Conservation (phyloP, 805 yeast genomes). For the Candida peoriensis region DNA sequence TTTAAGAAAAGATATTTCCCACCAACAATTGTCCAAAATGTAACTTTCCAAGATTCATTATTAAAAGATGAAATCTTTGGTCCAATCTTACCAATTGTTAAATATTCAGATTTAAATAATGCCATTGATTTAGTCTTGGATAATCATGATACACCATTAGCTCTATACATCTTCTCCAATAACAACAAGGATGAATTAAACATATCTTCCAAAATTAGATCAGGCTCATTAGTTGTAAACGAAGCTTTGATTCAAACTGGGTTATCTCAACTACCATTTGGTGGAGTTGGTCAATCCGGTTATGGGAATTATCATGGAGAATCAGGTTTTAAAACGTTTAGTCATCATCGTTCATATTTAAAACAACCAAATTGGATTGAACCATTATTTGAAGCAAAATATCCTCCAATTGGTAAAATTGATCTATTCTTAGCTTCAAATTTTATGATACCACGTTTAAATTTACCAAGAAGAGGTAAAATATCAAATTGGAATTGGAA, state of each 20-base stretch:
- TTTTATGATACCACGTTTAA: slow-evolving; percentile 28
- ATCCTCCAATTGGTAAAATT: slow-evolving; percentile 50
- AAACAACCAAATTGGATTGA: slow-evolving; percentile 67
- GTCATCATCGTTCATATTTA: slow-evolving; percentile 66
- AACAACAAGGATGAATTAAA: slow-evolving; percentile 41
- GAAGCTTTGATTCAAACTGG: slow-evolving; percentile 73
- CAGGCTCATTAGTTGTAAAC: slow-evolving; percentile 69
- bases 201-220: slow-evolving; percentile 51
- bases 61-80: slow-evolving; percentile 82
- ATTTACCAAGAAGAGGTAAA: slow-evolving; percentile 34
- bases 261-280: slow-evolving; percentile 71
- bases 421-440: slow-evolving; percentile 27
- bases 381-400: slow-evolving; percentile 49
- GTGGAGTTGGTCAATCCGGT: slow-evolving; percentile 87
- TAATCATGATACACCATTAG: slow-evolving; percentile 73
- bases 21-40: slow-evolving; percentile 70
- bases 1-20: slow-evolving; percentile 44
- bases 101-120: slow-evolving; percentile 40
- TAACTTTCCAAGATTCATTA: slow-evolving; percentile 57
- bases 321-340: slow-evolving; percentile 50
- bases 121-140: slow-evolving; percentile 39
- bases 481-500: too few relatives aligned
- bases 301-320: slow-evolving; percentile 78
- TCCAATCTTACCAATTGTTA: slow-evolving; percentile 74
- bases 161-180: slow-evolving; percentile 62